phyloP scores from a whole-genome alignment of 2,329 filamentous ascomycete species.

The Lasiodiplodia sp. region DNA sequence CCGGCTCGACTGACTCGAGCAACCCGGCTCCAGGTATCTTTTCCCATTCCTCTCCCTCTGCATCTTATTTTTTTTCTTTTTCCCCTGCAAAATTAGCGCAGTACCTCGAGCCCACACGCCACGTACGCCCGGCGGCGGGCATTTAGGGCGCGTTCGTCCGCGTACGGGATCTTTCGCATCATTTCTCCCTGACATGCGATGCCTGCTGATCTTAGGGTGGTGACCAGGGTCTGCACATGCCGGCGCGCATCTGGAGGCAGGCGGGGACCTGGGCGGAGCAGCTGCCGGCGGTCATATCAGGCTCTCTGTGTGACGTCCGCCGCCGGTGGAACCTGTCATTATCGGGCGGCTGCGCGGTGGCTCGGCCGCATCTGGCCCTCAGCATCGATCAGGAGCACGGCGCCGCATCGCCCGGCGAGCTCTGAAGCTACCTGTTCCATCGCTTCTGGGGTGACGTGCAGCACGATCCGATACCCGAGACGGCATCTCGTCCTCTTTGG shows the following conservation, averaged over 20 bases:
- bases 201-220: conserved; percentile 27
- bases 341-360: conserved; percentile 25
- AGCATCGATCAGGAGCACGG: conserved; percentile 28
- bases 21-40: background rate
- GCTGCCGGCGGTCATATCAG: conserved; percentile 23
- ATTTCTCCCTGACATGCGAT: conserved; percentile 29
- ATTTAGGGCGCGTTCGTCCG: background rate
- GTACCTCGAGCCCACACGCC: conserved; percentile 10
- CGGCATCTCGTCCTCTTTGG: conserved; percentile 21
- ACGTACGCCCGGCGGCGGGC: background rate
- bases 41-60: background rate
- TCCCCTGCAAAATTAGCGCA: background rate
- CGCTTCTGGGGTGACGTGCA: conserved; percentile 29
- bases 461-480: conserved; percentile 31
- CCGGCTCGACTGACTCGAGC: background rate
- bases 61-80: background rate
- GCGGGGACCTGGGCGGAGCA: conserved; percentile 20
- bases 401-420: conserved; percentile 14
- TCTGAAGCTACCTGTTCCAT: conserved; percentile 28
- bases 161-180: conserved; percentile 16
- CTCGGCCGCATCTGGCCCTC: conserved; percentile 30
- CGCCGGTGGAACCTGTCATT: conserved; percentile 27
- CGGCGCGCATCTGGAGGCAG: conserved; percentile 13
- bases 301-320: conserved; percentile 20
- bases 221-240: conserved; percentile 29